A percentile compares a stretch with the other conserved stretches of the same genome.
phyloP scores from a whole-genome alignment of 352 stramenopile species.

The Peronospora farinosa region DNA sequence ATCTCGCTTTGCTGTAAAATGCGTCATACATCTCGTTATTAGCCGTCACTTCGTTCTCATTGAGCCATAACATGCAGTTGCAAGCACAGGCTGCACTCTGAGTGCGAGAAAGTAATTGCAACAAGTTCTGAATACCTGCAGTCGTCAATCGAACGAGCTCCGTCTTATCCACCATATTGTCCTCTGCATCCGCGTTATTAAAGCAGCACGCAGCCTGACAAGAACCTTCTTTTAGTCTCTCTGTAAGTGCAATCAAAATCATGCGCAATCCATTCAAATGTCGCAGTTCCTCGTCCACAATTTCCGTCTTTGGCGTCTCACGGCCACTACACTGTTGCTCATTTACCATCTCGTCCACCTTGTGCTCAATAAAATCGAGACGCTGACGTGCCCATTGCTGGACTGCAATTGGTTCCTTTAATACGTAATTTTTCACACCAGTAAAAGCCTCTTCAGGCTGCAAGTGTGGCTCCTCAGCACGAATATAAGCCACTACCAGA shows the following conservation, averaged over 20 bases:
- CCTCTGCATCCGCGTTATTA: conserved; percentile 27
- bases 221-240: conserved; percentile 59
- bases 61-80: conserved; percentile 62
- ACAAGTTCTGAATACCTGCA: conserved; percentile 56
- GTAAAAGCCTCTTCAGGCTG: conserved; percentile 23
- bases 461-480: conserved; percentile 28
- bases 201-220: conserved; percentile 37
- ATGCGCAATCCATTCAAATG: conserved; percentile 62
- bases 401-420: conserved; percentile 76
- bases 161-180: conserved; percentile 47
- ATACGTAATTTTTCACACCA: conserved; percentile 49
- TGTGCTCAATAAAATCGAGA: conserved; percentile 49
- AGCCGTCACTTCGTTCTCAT: conserved; percentile 45
- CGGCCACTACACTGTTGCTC: conserved; percentile 41
- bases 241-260: conserved; percentile 60
- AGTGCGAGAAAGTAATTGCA: conserved; percentile 61
- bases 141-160: conserved; percentile 59
- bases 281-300: conserved; percentile 39
- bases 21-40: conserved; percentile 46
- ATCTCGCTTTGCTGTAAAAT: conserved; percentile 64
- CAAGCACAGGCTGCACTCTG: conserved; percentile 49
- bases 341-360: conserved; percentile 44
- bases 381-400: conserved; percentile 65
- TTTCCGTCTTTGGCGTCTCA: conserved; percentile 31
- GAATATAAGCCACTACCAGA: conserved; percentile 67